These are phyloP conservation scores for Adenanthera pavonina DNA, from an alignment of 306 rosid genomes.

Conservation along the genomic window DNA sequence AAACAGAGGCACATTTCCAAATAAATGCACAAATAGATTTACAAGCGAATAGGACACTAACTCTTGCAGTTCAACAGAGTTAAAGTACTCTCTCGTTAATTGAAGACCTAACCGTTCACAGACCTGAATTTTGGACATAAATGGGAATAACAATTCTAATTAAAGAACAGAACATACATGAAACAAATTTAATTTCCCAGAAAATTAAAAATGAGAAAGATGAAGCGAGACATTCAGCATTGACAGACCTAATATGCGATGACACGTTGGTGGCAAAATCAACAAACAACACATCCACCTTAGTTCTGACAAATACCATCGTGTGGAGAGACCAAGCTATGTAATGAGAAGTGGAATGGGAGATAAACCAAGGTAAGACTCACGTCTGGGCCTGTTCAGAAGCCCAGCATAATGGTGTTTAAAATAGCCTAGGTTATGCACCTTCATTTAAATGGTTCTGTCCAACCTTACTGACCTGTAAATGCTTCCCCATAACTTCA, in stretches of 20 bases:
- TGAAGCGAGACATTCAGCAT: background rate
- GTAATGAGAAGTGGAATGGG: too few relatives aligned
- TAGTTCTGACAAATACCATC: too few relatives aligned
- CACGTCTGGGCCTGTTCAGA: too few relatives aligned
- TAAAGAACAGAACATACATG: background rate
- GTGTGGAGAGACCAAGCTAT: too few relatives aligned
- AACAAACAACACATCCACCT: too few relatives aligned
- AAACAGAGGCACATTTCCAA: too few relatives aligned
- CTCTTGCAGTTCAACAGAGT: background rate
- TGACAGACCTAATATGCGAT: background rate
- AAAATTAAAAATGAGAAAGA: background rate
- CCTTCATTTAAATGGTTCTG: constrained; percentile 34
- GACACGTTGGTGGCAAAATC: background rate
- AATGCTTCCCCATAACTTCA: constrained; percentile 9
- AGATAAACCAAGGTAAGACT: too few relatives aligned
- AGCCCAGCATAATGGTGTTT: too few relatives aligned
- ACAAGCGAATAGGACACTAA: background rate
- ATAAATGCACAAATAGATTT: background rate
- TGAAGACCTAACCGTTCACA: background rate
- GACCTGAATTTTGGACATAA: background rate
- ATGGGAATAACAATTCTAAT: background rate
- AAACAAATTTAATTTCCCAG: background rate
- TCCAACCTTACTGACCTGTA: constrained; percentile 52
- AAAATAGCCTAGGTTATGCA: background rate
- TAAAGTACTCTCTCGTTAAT: background rate